Base-by-base conservation (phyloP, 2,329 filamentous ascomycete species). In the Epichloe hybrida region DNA sequence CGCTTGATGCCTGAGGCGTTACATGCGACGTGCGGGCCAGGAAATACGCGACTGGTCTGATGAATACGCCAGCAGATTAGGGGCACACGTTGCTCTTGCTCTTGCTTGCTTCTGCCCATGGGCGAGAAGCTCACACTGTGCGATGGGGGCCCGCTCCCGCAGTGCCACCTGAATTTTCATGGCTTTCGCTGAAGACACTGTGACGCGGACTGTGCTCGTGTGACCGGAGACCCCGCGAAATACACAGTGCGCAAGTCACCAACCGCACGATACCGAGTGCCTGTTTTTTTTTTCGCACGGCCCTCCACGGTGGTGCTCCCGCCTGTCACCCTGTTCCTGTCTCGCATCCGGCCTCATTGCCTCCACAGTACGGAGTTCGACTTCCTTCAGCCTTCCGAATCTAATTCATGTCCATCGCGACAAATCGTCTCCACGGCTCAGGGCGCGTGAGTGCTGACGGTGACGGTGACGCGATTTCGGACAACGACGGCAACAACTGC, bases 1-100 rank as follows among this genome's bases (percentile, higher is more conserved):
- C 17, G 17, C 21, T 1, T 11, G 8, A 31, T 49, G 64, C 64
- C 64, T 66, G 49, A 66, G 64, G 64, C 64, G 61, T 39, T 38
- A 51, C 45, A 9, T n/a, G 46, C 9, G 20, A 37, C 1, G 23
- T 5, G 51, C 56, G 57, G 58, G 49, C 57, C 44, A 40, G 58
- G 49, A 62, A 52, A 41, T 63, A 62, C 61, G 60, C 55, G 44
- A 12, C 51, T 58, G 55, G 59, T 49, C 58, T 60, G 55, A 61
- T 44, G 51, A 55, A 43, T 62, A 61, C 60, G 58, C 58, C 37
- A 17, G 49, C 38, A n/a, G 27, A 27, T 17, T 17, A 3, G 3
- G 20, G 20, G 3, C 8, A 9, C 27, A 9, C 27, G 27, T 9
- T 23, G 39, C 17, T 17, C 17, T 9, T 23, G 39, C 17, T 17